Evolutionary conservation across 2,329 filamentous ascomycete species (phyloP), one percentile per base, ranked within the genome.

Genomic region (Colletotrichum destructivum): DNA sequence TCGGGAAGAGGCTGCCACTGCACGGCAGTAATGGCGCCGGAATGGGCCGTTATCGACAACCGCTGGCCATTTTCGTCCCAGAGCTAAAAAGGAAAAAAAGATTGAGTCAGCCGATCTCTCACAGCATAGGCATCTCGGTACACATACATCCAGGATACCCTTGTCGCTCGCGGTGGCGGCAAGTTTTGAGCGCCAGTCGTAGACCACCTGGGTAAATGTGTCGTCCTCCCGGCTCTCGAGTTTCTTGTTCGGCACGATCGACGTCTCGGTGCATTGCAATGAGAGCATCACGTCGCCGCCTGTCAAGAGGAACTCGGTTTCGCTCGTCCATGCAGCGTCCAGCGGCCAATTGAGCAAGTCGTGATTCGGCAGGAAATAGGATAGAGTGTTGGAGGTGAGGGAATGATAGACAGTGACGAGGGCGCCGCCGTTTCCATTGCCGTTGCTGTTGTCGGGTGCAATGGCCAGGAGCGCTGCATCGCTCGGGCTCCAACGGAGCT

Each of bases 151-250:
- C 60, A 92, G 84, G 59, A 82, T 85, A 35, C 90, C 90, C 74
- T 86, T 88, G 60, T 90, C 87, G 75, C 87, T 89, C 4, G 88
- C 87, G 0, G 90, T 91, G 1, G 90, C 90, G 16, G 87, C 85
- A 42, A 90, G 76, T 57, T 83, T 85, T 23, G 88, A 87, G 26
- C 81, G 81, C 78, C 80, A 80, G 77, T 92, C 90, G 72, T 87
- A 92, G 40, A 88, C 83, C 0, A 91, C 84, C 60, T 88, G 87
- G 1, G 83, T 85, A 62, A 92, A 85, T 38, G 79, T 84, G 72
- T 90, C 88, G 52, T 88, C 86, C 66, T 86, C 83, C 52, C 84
- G 84, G 2, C 86, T 88, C 56, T 88, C 84, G 49, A 89, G 89
- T 57, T 85, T 88, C 66, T 82, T 84, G 6, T 81, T 78, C 31